A percentile compares a stretch with the other conserved stretches of the same genome.
phyloP scores from a whole-genome alignment of 257 asterid species.

The Scutellaria barbata region DNA sequence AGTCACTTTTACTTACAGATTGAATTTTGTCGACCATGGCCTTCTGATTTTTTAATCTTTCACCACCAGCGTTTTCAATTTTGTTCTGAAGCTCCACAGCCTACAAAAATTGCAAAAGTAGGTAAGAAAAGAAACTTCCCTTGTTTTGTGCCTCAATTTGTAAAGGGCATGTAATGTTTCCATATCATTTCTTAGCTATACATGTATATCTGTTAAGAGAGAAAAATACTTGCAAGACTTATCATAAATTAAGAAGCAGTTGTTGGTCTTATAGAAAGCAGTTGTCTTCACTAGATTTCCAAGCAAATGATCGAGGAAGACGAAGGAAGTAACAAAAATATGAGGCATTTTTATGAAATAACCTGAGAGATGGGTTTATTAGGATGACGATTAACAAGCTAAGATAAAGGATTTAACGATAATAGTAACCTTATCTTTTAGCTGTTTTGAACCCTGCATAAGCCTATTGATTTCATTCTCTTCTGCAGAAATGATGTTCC shows the following conservation, averaged over 20 bases:
- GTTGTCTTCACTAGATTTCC: background rate
- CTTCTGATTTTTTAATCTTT: constrained; percentile 71
- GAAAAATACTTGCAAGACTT: background rate
- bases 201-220: background rate
- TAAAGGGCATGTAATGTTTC: background rate
- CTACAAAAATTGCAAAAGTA: constrained; percentile 44
- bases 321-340: background rate
- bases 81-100: constrained; percentile 83
- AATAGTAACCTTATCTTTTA: constrained; percentile 79
- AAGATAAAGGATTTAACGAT: constrained; percentile 6
- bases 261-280: background rate
- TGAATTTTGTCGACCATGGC: constrained; percentile 70
- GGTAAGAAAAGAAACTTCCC: constrained; percentile 16
- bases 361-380: background rate
- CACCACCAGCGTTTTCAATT: constrained; percentile 98
- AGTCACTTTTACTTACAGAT: constrained; percentile 61
- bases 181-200: background rate
- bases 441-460: constrained; percentile 68
- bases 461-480: constrained; percentile 81
- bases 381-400: constrained; percentile 2
- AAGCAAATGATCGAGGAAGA: background rate
- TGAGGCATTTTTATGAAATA: background rate
- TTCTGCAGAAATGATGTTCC: constrained; percentile 61
- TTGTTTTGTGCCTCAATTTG: background rate
- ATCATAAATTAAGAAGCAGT: background rate